Percentiles rank a stretch among this genome's conserved stretches.
Conservation (phyloP, 169 alveolate genomes). For the Fabrea salina region DNA sequence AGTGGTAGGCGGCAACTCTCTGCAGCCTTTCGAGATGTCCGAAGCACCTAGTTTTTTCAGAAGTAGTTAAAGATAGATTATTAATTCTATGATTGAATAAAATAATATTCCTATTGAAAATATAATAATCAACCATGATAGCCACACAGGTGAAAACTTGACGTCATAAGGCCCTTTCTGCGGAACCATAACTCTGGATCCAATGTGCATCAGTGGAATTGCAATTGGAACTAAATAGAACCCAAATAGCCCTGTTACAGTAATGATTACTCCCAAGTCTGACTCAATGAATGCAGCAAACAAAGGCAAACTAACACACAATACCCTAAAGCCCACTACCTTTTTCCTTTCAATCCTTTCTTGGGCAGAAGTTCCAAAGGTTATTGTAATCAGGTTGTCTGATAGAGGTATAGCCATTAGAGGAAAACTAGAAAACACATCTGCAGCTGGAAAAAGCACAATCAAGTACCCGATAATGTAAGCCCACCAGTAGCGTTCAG, state of each 20-base stretch:
- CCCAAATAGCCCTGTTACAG: not conserved
- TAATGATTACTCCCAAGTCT: not conserved
- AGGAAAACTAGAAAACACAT: constrained; percentile 23
- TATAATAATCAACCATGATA: too few relatives aligned
- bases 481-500: constrained; percentile 3
- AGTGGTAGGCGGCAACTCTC: constrained; percentile 10
- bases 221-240: not conserved
- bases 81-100: too few relatives aligned
- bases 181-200: not conserved
- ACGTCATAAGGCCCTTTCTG: not conserved
- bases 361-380: not conserved
- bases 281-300: not conserved
- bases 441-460: constrained; percentile 19
- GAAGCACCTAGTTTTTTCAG: constrained; percentile 20
- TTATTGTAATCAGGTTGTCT: not conserved
- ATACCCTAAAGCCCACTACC: not conserved
- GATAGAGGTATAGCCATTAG: constrained; percentile 1
- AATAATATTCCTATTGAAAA: too few relatives aligned
- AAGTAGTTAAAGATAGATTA: not conserved
- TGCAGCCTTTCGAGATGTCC: constrained; percentile 15
- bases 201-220: constrained; percentile 5
- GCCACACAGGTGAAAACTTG: too few relatives aligned
- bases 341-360: not conserved
- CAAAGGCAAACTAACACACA: not conserved
- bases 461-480: constrained; percentile 4